Evolutionary conservation across 345 rosid species (phyloP).

Genomic region (Dovyalis caffra): DNA sequence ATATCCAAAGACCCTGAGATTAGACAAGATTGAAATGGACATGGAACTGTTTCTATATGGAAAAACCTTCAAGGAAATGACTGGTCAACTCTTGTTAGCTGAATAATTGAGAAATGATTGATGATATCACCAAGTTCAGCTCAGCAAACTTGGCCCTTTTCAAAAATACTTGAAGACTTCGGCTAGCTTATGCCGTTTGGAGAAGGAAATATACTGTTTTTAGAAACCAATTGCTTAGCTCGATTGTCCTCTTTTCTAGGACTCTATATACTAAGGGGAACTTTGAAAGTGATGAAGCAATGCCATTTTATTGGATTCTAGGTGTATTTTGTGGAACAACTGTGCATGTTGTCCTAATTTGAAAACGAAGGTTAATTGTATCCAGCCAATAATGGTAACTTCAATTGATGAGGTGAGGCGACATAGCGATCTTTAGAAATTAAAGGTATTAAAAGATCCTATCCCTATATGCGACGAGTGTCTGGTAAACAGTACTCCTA

Average conservation of each 20-base stretch:
- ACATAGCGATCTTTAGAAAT: not conserved
- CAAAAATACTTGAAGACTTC: not conserved
- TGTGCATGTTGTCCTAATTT: not conserved
- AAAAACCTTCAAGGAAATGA: not conserved
- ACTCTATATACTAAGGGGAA: not conserved
- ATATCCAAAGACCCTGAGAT: not conserved
- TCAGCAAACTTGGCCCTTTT: not conserved
- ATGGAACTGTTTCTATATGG: not conserved
- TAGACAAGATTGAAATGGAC: constrained; percentile 14
- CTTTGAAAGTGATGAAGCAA: not conserved
- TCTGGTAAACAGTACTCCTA: not conserved
- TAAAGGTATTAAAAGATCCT: not conserved
- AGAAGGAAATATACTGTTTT: not conserved
- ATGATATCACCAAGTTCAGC: not conserved
- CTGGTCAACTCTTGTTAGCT: constrained; percentile 3
- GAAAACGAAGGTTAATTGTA: constrained; percentile 1
- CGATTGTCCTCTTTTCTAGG: not conserved
- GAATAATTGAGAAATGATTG: not conserved
- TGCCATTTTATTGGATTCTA: not conserved
- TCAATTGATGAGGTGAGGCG: too few relatives aligned
- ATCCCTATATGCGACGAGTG: not conserved
- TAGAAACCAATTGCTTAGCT: too few relatives aligned
- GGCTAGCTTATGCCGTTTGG: not conserved
- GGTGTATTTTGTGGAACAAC: not conserved
- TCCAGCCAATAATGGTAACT: not conserved